Evolutionary conservation across 805 yeast species (phyloP), one percentile per base, ranked within the genome.

Genomic region (Candida alai): DNA sequence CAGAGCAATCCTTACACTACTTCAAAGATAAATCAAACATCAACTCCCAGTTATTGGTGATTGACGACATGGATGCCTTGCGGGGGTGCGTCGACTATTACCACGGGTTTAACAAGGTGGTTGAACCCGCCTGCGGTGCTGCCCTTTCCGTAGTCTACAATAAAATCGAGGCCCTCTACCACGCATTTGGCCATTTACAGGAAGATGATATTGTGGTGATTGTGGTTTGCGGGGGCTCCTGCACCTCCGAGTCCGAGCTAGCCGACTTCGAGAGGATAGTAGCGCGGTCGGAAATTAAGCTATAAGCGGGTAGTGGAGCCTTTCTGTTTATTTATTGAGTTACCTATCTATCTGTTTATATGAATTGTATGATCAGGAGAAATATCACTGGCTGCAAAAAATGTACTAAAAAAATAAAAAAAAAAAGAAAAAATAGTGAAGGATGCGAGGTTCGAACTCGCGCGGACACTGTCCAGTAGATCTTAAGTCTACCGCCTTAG

Each of bases 61-160:
- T 61, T 13, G 60, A 70, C 17, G 89, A 82, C 45, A 39, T 58
- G 3, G 78, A 78, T 24, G 80, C 84, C 1, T 66, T 80, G 0
- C 53, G 54, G 11, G 75, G 81, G 1, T 68, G 80, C 32, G 47
- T 76, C 17, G 60, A 54, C 27, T 77, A 70, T 45, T 73, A 77
- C 5, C 49, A 62, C 3, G 76, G 75, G 37, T 75, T 65, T 41
- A 71, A 73, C 36, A 58, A 62, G 29, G 56, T 76, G 16, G 73
- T 78, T 0, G 87, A 81, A 51, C 86, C 86, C 0, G 87, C 87
- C 1, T 81, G 87, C 53, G 86, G 86, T 3, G 84, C 84, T 2
- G 75, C 85, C 0, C 51, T 81, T 19, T 70, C 80, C 15, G 64
- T 77, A 13, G 70, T 68, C n/a, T 73, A 68, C 45, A 49, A 66